These are phyloP conservation scores for Penstemon newberryi DNA, from an alignment of 257 asterid species.

Conservation along the genomic window DNA sequence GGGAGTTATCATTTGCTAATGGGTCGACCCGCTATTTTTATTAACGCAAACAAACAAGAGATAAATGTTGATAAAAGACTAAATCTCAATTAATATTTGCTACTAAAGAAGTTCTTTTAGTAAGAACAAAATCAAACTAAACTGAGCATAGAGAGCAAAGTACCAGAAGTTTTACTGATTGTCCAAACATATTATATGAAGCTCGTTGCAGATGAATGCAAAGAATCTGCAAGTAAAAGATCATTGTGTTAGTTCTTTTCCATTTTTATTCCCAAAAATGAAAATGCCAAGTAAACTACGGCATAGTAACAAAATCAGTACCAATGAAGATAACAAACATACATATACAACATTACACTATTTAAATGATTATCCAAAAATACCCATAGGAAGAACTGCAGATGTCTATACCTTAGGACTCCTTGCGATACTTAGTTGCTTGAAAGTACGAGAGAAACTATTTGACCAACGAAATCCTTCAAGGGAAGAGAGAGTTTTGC, in stretches of 20 bases:
- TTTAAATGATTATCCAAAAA: not conserved
- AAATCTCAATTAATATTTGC: not conserved
- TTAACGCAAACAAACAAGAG: not conserved
- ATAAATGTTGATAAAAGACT: not conserved
- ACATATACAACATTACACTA: not conserved
- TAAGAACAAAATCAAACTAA: not conserved
- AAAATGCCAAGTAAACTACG: not conserved
- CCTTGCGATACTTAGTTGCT: conserved; percentile 65
- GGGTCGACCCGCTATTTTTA: too few relatives aligned
- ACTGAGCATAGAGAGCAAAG: not conserved
- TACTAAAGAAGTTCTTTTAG: too few relatives aligned
- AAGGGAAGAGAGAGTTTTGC: conserved; percentile 64
- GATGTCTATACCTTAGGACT: conserved; percentile 66
- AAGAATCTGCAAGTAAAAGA: conserved; percentile 62
- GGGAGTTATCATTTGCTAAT: too few relatives aligned
- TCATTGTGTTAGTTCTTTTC: not conserved
- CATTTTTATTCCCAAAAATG: not conserved
- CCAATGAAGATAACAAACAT: too few relatives aligned
- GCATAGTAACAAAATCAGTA: too few relatives aligned
- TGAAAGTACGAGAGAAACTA: conserved; percentile 64
- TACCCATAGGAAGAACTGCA: conserved; percentile 1
- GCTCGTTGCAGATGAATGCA: conserved; percentile 95
- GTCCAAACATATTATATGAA: conserved; percentile 71
- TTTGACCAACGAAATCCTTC: conserved; percentile 79
- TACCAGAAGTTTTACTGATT: conserved; percentile 74